Evolutionary conservation across 176 grass and related monocot species (phyloP).

Genomic region (Alopecurus myosuroides): DNA sequence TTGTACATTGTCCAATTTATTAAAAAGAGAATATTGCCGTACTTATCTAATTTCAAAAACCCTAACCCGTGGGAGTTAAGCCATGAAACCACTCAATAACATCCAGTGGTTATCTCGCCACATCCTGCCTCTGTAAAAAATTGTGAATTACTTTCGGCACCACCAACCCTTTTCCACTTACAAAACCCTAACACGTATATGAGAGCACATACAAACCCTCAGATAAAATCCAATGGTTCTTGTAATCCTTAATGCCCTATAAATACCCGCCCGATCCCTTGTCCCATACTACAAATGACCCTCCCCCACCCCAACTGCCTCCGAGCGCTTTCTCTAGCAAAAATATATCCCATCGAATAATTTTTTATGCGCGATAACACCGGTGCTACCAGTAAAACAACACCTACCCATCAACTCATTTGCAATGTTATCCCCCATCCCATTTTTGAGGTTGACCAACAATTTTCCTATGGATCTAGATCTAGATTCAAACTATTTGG

Average conservation of each 20-base stretch:
- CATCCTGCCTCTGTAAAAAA: not conserved
- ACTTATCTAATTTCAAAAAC: too few species aligned
- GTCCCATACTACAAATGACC: not conserved
- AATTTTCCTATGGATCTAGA: too few species aligned
- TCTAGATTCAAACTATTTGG: too few species aligned
- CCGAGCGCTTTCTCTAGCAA: not conserved
- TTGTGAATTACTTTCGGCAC: accelerated
- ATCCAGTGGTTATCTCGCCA: not conserved
- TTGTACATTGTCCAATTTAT: not conserved
- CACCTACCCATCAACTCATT: accelerated
- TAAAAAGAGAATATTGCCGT: not conserved
- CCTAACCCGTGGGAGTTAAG: not conserved
- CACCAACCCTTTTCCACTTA: not conserved
- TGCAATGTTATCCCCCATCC: too few species aligned
- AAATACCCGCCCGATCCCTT: not conserved
- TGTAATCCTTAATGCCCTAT: not conserved
- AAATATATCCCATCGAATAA: not conserved
- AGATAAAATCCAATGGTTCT: not conserved
- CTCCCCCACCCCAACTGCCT: too few species aligned
- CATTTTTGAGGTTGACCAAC: too few species aligned
- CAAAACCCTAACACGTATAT: not conserved
- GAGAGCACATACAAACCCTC: not conserved
- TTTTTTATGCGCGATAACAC: not conserved
- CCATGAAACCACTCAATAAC: not conserved
- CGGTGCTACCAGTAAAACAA: not conserved